These are phyloP conservation scores for Termitomyces sp. DNA, from an alignment of 768 basidiomycete genomes.

Conservation along the genomic window DNA sequence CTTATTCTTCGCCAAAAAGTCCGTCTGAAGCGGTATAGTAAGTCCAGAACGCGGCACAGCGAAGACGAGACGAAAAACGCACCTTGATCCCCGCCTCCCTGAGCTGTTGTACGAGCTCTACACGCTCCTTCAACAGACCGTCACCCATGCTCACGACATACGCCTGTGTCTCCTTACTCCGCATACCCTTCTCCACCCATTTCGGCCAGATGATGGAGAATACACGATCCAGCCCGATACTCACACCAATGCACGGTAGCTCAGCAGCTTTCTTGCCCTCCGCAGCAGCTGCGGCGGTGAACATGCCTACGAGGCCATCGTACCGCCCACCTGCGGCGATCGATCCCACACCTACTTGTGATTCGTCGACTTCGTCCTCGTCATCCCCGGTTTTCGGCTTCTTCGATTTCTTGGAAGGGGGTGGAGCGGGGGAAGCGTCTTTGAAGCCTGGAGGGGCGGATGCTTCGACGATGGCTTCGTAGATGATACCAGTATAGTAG, in stretches of 20 bases:
- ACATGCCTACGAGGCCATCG: slow-evolving; percentile 91
- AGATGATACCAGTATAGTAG: slow-evolving; percentile 98
- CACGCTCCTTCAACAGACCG: slow-evolving; percentile 82
- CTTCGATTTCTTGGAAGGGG: slow-evolving; percentile 35
- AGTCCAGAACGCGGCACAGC: too few relatives aligned
- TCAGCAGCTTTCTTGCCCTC: slow-evolving; percentile 61
- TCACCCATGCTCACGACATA: slow-evolving; percentile 93
- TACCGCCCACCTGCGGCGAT: slow-evolving; percentile 99
- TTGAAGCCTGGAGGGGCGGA: slow-evolving; percentile 89
- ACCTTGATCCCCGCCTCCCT: slow-evolving; percentile 89
- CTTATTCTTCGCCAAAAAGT: slow-evolving; percentile 90
- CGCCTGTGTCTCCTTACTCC: slow-evolving; percentile 89
- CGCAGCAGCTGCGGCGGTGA: slow-evolving; percentile 77
- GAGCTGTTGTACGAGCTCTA: slow-evolving; percentile 74
- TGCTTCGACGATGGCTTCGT: slow-evolving; percentile 91
- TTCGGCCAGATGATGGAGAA: slow-evolving; percentile 89
- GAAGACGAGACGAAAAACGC: slow-evolving; percentile 17
- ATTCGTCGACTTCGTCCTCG: slow-evolving; percentile 89
- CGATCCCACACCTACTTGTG: slow-evolving; percentile 93
- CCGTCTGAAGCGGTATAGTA: slow-evolving; percentile 49
- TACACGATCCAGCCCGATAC: slow-evolving; percentile 90
- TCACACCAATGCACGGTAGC: slow-evolving; percentile 89
- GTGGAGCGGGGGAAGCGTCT: slow-evolving; percentile 35
- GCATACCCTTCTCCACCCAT: slow-evolving; percentile 74
- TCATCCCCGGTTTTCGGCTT: slow-evolving; percentile 47